Conservation (phyloP, 805 yeast genomes). For the Yarrowia sp. region DNA sequence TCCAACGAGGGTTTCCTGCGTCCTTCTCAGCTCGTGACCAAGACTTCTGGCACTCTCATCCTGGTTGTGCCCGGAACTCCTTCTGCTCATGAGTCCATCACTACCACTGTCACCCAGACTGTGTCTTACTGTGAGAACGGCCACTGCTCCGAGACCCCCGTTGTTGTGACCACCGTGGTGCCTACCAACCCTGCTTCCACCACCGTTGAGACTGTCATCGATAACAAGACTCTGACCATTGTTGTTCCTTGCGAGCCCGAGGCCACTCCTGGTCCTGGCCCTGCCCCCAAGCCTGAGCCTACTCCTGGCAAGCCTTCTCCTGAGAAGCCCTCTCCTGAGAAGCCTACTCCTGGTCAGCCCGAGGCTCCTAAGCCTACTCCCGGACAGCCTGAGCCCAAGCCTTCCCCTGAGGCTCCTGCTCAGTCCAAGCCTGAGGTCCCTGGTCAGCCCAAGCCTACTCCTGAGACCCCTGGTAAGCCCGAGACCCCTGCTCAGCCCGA, state of each 20-base stretch:
- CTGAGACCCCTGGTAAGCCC: background rate
- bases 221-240: constrained; percentile 91
- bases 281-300: background rate
- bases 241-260: constrained; percentile 47
- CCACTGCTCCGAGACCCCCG: constrained; percentile 9
- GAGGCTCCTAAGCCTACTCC: background rate
- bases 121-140: background rate
- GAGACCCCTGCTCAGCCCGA: background rate
- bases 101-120: constrained; percentile 3
- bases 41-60: constrained; percentile 2
- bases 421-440: background rate
- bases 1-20: background rate
- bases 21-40: background rate
- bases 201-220: constrained; percentile 63
- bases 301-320: background rate
- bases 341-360: background rate
- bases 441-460: background rate
- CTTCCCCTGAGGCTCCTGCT: background rate
- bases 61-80: background rate
- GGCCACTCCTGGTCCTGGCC: background rate
- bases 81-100: background rate
- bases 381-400: background rate
- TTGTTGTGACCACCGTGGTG: background rate
- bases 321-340: background rate
- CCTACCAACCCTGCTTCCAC: constrained; percentile 5